Evolutionary conservation across 208 protist genomes (phyloP).

Genomic region (Angomonas desouzai): DNA sequence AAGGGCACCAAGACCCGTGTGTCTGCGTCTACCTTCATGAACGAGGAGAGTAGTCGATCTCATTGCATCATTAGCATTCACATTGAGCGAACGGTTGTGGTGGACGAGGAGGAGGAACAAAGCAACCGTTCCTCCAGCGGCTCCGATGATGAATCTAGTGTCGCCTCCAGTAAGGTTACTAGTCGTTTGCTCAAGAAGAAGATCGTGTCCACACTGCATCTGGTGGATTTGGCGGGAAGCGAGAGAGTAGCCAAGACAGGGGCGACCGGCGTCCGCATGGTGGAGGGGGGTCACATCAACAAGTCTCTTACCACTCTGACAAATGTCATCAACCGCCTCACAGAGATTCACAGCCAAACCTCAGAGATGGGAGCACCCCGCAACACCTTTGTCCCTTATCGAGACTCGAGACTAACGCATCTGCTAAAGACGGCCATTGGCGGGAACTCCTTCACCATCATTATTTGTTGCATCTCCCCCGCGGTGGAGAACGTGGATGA

Average conservation of each 20-base stretch:
- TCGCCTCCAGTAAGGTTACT: background rate
- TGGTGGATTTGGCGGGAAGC: constrained; percentile 94
- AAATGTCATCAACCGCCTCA: constrained; percentile 72
- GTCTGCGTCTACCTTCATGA: constrained; percentile 90
- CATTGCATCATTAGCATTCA: constrained; percentile 95
- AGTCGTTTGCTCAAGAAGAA: constrained; percentile 22
- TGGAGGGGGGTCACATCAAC: constrained; percentile 93
- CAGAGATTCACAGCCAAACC: constrained; percentile 15
- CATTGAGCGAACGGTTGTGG: constrained; percentile 56
- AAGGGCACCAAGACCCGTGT: constrained; percentile 37
- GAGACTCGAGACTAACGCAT: constrained; percentile 91
- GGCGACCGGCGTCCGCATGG: constrained; percentile 86
- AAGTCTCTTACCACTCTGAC: constrained; percentile 77
- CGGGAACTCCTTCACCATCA: constrained; percentile 94
- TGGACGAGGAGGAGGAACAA: constrained; percentile 18
- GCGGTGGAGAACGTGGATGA: constrained; percentile 58
- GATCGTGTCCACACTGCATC: constrained; percentile 72
- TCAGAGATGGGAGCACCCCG: constrained; percentile 7
- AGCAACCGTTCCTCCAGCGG: constrained; percentile 15
- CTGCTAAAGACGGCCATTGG: constrained; percentile 89
- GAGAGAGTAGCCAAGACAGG: constrained; percentile 92
- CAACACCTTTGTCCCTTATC: constrained; percentile 83
- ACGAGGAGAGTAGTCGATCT: constrained; percentile 91
- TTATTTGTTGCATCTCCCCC: constrained; percentile 78
- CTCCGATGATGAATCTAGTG: background rate